Evolutionary conservation across 768 basidiomycete genomes (phyloP).

Genomic region (Lentinula guzmanii): DNA sequence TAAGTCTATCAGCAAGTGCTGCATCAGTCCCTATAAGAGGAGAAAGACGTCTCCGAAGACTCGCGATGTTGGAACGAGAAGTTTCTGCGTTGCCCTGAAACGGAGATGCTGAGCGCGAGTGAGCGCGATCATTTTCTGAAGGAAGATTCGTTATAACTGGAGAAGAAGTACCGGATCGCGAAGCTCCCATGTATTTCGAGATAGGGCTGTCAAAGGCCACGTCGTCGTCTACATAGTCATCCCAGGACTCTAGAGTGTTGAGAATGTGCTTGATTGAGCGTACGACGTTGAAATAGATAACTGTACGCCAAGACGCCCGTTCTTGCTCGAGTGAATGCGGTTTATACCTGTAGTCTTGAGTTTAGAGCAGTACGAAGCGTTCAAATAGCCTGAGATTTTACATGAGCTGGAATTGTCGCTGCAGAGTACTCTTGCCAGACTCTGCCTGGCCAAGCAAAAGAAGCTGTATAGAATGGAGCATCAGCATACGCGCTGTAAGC

Average conservation of each 20-base stretch:
- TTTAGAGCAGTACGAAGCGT: not conserved
- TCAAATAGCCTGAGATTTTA: not conserved
- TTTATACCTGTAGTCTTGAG: constrained; percentile 34
- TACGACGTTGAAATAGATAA: constrained; percentile 74
- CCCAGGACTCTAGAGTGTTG: constrained; percentile 54
- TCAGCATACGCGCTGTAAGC: not conserved
- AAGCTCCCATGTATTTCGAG: constrained; percentile 3
- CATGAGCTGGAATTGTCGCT: constrained; percentile 79
- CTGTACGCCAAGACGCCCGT: constrained; percentile 65
- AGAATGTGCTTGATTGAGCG: constrained; percentile 67
- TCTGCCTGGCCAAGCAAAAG: constrained; percentile 76
- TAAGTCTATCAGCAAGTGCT: constrained; percentile 64
- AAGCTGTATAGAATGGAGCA: constrained; percentile 31
- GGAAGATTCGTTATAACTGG: constrained; percentile 24
- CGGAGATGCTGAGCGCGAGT: constrained; percentile 15
- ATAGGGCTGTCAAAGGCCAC: constrained; percentile 13
- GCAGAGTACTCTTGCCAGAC: constrained; percentile 72
- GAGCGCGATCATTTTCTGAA: constrained; percentile 11
- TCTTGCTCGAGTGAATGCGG: constrained; percentile 65
- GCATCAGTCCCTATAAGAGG: constrained; percentile 57
- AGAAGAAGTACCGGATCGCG: constrained; percentile 22
- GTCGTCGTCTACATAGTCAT: constrained; percentile 52
- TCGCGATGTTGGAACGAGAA: constrained; percentile 32
- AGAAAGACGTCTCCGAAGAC: constrained; percentile 53
- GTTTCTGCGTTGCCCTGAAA: constrained; percentile 11